Evolutionary conservation across 495 filamentous ascomycete species (phyloP), one percentile per base, ranked within the genome.

Genomic region (Xylaria scruposa): DNA sequence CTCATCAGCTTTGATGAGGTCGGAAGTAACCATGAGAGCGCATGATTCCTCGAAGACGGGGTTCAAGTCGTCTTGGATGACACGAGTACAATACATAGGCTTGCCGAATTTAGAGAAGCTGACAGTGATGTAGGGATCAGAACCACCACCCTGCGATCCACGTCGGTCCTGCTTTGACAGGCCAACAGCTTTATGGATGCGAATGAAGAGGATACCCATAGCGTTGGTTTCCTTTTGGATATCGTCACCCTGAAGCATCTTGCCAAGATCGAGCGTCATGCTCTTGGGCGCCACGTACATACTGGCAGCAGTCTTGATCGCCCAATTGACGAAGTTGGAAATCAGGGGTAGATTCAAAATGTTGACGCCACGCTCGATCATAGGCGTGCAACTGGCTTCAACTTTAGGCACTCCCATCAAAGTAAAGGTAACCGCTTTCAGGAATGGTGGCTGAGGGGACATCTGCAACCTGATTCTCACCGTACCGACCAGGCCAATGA

Each of bases 231-330:
- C 95, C 79, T 98, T 97, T 74, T 92, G 88, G 74, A 98, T 92
- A 77, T 92, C 90, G 72, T 98, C 95, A 47, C 95, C 95, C 76
- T 92, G 90, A 1, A 98, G 86, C 83, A 98, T 91, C 82, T 94
- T 95, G 71, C 92, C 90, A 68, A 98, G 87, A 76, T 98, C 95
- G 70, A 98, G 88, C 3, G 92, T 93, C 91, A 97, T 92, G 0
- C 92, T 95, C 81, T 97, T 98, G n/a, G 95, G 95, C 19, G 95
- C 95, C 53, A 97, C 94, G 71, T 97, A 98, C 86, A 97, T 93
- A 78, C 90, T 91, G 42, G 91, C 90, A 5, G 94, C 93, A 0
- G 95, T 90, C 44, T 87, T 90, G 73, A 98, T 97, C n/a, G 95
- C 93, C 79, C 94, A 97, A 81, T 98, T 97, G 81, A 97, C 95